These are phyloP conservation scores for Castanea crenata DNA, from an alignment of 306 rosid genomes.

Conservation along the genomic window DNA sequence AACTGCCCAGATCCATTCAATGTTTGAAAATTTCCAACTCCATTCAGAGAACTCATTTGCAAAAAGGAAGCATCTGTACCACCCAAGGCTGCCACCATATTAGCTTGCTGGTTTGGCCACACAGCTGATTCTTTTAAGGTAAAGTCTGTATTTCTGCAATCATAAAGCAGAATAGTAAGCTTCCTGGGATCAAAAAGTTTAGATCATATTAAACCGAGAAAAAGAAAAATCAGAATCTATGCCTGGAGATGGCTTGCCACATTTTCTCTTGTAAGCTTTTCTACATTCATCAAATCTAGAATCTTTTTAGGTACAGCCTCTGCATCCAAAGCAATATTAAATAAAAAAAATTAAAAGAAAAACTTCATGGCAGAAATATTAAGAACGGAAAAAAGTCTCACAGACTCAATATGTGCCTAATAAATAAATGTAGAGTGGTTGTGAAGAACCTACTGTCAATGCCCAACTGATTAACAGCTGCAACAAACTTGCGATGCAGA, in stretches of 20 bases:
- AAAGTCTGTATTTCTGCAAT: conserved; percentile 94
- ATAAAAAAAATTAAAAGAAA: neutral
- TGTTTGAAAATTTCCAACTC: conserved; percentile 52
- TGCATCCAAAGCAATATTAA: conserved; percentile 42
- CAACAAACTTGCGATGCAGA: conserved; percentile 90
- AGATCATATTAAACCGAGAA: conserved; percentile 17
- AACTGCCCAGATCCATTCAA: conserved; percentile 59
- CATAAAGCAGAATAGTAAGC: conserved; percentile 19
- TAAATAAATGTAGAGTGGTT: neutral
- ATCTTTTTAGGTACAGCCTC: conserved; percentile 97
- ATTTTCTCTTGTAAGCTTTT: conserved; percentile 92
- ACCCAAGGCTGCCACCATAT: conserved; percentile 80
- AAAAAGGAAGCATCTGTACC: conserved; percentile 72
- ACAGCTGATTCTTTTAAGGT: conserved; percentile 82
- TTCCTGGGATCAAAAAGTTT: conserved; percentile 9
- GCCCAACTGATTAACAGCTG: conserved; percentile 90
- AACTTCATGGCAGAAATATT: neutral
- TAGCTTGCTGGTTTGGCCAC: conserved; percentile 90
- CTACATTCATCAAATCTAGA: conserved; percentile 93
- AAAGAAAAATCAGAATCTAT: conserved; percentile 22
- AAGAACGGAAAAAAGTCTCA: neutral
- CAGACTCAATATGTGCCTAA: neutral
- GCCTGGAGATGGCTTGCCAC: conserved; percentile 99
- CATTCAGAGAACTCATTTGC: conserved; percentile 57
- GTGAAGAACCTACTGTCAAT: conserved; percentile 76